Base-by-base conservation (phyloP, 208 protist genomes). In the Trypanosoma avium region DNA sequence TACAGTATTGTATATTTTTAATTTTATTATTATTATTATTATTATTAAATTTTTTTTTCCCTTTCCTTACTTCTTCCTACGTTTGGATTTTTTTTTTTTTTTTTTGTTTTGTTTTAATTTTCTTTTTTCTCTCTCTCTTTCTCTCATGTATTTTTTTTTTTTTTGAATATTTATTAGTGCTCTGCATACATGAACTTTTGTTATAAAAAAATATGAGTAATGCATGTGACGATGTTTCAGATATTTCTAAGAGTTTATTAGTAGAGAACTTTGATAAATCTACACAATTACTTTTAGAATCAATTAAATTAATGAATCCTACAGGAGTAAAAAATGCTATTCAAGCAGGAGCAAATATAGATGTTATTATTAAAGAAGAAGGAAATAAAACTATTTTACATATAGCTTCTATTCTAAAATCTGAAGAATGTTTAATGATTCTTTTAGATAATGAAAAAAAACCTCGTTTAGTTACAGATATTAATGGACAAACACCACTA, bases 401-500 rank as follows among this genome's bases (percentile, higher is more conserved):
- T 55, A 61, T 77, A 9, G 83, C 81, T 2, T 66, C 74, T 0
- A 56, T 66, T 1, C 43, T 67, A 0, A 21, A 30, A 5, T 57
- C 53, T 13, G 64, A 76, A 0, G 74, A 72, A 2, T 86, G 73
- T 33, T 62, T 93, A n/a, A 53, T 81, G 21, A 74, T 79, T 35
- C 59, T 90, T 1, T 52, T 90, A 54, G 62, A 26, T 43, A 24
- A 0, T 2, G 30, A 3, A 4, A 56, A 2, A 48, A 46, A 29
- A 73, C 83, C 32, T 0, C 24, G 3, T 77, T 68, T 68, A 35
- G 33, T n/a, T 21, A 24, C 46, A 15, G 79, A 93, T 53, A 46
- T 32, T 3, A 49, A 54, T 26, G 82, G 76, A 0, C 65, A 88
- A 13, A 86, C 86, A 4, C 74, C 86, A 15, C 64, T 90, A 13